Evolutionary conservation across 768 basidiomycete species (phyloP).

Genomic region (Mycena pura): DNA sequence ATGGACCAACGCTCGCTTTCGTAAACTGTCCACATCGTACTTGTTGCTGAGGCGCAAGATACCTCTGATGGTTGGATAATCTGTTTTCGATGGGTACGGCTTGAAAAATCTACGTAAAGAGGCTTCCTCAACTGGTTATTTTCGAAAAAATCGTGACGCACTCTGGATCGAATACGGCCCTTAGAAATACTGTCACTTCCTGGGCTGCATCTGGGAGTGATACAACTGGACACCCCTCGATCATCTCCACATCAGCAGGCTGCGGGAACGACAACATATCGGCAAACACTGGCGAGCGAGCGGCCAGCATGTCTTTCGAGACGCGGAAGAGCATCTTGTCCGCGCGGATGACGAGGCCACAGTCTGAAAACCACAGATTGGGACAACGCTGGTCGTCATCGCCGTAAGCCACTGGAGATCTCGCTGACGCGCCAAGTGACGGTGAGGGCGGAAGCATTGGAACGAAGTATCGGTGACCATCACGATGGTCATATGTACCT

Average conservation of each 20-base stretch:
- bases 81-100: background rate
- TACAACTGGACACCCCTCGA: slow-evolving; percentile 2
- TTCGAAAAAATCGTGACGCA: background rate
- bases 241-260: background rate
- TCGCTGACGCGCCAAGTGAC: too few relatives aligned
- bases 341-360: slow-evolving; percentile 13
- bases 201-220: background rate
- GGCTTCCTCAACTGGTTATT: background rate
- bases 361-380: slow-evolving; percentile 17
- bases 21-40: background rate
- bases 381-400: background rate
- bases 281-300: slow-evolving; percentile 14
- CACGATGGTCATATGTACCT: too few relatives aligned
- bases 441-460: too few relatives aligned
- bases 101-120: background rate
- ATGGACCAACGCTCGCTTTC: background rate
- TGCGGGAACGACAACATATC: slow-evolving; percentile 21
- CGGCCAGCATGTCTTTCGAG: slow-evolving; percentile 10
- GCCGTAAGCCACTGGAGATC: too few relatives aligned
- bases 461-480: too few relatives aligned
- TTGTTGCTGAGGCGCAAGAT: slow-evolving; percentile 2
- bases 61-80: background rate
- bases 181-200: background rate
- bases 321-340: background rate
- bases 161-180: background rate